phyloP scores from a whole-genome alignment of 2,329 filamentous ascomycete species.

The Aspergillus ibericus region DNA sequence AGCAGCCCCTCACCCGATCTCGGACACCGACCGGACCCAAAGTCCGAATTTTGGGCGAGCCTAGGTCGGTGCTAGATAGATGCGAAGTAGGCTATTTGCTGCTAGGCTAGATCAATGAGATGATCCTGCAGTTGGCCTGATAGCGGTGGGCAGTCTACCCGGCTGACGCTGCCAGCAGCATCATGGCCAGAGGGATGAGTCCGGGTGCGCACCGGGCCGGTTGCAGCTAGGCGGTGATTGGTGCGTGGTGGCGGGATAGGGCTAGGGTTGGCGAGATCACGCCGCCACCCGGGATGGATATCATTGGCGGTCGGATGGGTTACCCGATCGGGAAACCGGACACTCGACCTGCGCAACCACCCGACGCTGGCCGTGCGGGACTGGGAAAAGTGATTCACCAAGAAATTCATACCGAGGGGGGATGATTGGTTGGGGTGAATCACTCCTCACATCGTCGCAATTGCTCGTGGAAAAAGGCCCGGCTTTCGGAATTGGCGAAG shows the following conservation, averaged over 20 bases:
- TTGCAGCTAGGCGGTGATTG: neutral
- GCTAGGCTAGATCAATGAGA: too few relatives aligned
- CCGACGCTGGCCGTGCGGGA: neutral
- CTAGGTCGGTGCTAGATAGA: too few relatives aligned
- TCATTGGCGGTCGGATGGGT: neutral
- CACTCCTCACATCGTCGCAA: constrained; percentile 10
- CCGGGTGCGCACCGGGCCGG: neutral
- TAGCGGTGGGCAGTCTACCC: too few relatives aligned
- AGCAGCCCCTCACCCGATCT: too few relatives aligned
- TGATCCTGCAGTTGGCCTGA: too few relatives aligned
- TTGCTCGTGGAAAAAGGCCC: constrained; percentile 32
- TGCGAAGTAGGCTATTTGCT: too few relatives aligned
- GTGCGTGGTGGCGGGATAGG: neutral
- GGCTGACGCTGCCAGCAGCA: neutral
- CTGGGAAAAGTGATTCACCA: neutral
- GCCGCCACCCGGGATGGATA: too few relatives aligned
- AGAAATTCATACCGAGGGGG: too few relatives aligned
- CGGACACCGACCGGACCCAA: too few relatives aligned
- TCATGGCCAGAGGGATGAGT: neutral
- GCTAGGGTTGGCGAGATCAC: neutral
- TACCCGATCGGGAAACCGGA: neutral
- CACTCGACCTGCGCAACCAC: neutral
- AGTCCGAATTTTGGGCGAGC: too few relatives aligned
- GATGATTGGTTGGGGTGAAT: neutral
- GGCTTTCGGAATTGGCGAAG: constrained; percentile 66